These are phyloP conservation scores for Athelia sp. DNA, from an alignment of 1,284 basidiomycete species.

Conservation along the genomic window DNA sequence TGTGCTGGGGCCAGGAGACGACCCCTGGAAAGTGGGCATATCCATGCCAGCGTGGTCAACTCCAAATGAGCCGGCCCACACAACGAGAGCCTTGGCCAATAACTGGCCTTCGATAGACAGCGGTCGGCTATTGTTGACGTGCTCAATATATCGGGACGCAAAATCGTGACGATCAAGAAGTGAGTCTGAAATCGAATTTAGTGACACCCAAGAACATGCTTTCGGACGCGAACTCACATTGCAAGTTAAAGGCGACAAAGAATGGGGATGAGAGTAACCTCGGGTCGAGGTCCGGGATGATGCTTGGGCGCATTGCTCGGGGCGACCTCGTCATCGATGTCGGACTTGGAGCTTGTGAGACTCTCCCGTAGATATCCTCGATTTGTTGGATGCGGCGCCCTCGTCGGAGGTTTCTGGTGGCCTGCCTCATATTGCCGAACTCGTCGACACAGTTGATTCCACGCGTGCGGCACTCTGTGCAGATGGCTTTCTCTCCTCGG, in stretches of 20 bases:
- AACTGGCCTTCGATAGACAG: slow-evolving; percentile 59
- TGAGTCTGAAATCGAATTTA: slow-evolving; percentile 42
- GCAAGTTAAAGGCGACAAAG: slow-evolving; percentile 76
- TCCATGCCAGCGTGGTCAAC: slow-evolving; percentile 67
- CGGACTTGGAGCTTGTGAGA: slow-evolving; percentile 29
- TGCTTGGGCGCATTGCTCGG: slow-evolving; percentile 28
- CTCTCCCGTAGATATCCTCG: slow-evolving; percentile 62
- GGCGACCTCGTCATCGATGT: slow-evolving; percentile 12
- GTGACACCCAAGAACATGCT: too few species aligned
- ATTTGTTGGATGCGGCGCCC: slow-evolving; percentile 84
- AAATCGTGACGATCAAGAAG: slow-evolving; percentile 75
- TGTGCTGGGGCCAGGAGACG: not conserved
- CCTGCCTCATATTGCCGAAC: slow-evolving; percentile 83
- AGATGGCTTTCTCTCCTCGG: slow-evolving; percentile 60
- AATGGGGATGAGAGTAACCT: slow-evolving; percentile 82
- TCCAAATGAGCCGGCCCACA: slow-evolving; percentile 85
- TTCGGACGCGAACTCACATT: slow-evolving; percentile 50
- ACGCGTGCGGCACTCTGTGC: slow-evolving; percentile 85
- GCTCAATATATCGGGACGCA: slow-evolving; percentile 57
- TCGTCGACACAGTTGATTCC: slow-evolving; percentile 87
- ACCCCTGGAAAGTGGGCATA: not conserved
- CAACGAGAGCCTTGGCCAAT: slow-evolving; percentile 66
- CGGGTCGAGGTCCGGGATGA: slow-evolving; percentile 66
- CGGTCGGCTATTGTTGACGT: slow-evolving; percentile 50
- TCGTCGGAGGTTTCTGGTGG: slow-evolving; percentile 70